Evolutionary conservation across 129 eudicot genomes (phyloP), one percentile per base, ranked within the genome.

Genomic region (Oenanthe sinensis): DNA sequence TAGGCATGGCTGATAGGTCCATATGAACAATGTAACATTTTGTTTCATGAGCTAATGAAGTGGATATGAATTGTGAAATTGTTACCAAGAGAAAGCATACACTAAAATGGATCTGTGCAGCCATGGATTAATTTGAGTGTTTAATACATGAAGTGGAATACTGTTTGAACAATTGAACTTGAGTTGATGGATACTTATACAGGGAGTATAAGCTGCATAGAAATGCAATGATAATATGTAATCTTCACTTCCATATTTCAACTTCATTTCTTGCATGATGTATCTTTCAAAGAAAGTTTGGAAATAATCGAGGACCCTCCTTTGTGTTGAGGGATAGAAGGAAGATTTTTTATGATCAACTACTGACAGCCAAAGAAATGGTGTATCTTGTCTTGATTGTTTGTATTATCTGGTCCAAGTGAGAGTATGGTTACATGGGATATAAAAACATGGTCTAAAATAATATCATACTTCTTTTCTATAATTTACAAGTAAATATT

Each of bases 1-100:
- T 88, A 74, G 97, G 96, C 96, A 90, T 92, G 86, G 90, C 80
- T 70, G 91, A 82, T 80, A 85, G 77, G 85, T 92, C 96, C 96
- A 92, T 90, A 55, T 90, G 90, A 71, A 92, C 82, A 50, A 90
- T 92, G 81, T 92, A 92, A 73, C 89, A 88, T 60, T 92, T 82
- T 13, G 84, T 37, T 10, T 26, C 48, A 40, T 83, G 36, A 7
- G 89, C 81, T 46, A 67, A 11, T 22, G 52, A 75, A 42, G 73
- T 75, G 26, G 79, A 58, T 22, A 70, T 44, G 50, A 81, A 20
- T 2, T 67, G 60, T 67, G 81, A 69, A 52, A 72, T 10, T 46
- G 82, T 10, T 5, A 82, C 16, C 15, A 71, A 81, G 78, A 88
- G 76, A 63, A 87, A 84, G 68, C 81, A 86, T 13, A 83, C 71